phyloP scores from a whole-genome alignment of 805 yeast species.

The Debaryomyces tyrocola region DNA sequence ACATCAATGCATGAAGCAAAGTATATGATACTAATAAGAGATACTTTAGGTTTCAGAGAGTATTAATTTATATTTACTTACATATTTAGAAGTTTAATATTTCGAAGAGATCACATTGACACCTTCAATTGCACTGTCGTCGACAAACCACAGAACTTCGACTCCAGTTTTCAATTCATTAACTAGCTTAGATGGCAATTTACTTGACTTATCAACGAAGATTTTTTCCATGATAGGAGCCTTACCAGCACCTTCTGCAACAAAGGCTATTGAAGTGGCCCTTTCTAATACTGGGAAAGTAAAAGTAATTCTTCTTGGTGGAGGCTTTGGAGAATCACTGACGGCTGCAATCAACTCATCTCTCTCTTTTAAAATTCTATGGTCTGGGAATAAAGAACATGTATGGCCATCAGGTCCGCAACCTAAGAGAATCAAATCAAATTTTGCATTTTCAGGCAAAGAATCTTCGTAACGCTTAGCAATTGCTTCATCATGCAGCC shows the following conservation, averaged over 20 bases:
- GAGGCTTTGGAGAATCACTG: conserved; percentile 89
- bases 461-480: conserved; percentile 62
- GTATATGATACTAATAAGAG: too few species aligned
- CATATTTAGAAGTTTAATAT: conserved; percentile 20
- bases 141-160: conserved; percentile 80
- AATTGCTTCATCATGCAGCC: conserved; percentile 46
- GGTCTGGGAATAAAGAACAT: conserved; percentile 90
- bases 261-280: conserved; percentile 65
- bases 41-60: too few species aligned
- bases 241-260: conserved; percentile 88
- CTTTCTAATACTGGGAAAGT: conserved; percentile 72
- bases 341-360: conserved; percentile 58
- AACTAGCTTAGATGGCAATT: conserved; percentile 75
- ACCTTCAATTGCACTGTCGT: conserved; percentile 71
- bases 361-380: conserved; percentile 58
- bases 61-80: neutral
- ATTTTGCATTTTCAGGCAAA: conserved; percentile 46
- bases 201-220: conserved; percentile 49
- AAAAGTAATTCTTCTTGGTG: conserved; percentile 86
- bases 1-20: neutral
- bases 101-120: conserved; percentile 46
- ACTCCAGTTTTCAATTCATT: conserved; percentile 48
- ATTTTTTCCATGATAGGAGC: conserved; percentile 70
- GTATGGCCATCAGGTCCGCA: conserved; percentile 98
- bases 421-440: conserved; percentile 77